These are phyloP conservation scores for Colletotrichum coccodes DNA, from an alignment of 2,329 filamentous ascomycete genomes.

Conservation along the genomic window DNA sequence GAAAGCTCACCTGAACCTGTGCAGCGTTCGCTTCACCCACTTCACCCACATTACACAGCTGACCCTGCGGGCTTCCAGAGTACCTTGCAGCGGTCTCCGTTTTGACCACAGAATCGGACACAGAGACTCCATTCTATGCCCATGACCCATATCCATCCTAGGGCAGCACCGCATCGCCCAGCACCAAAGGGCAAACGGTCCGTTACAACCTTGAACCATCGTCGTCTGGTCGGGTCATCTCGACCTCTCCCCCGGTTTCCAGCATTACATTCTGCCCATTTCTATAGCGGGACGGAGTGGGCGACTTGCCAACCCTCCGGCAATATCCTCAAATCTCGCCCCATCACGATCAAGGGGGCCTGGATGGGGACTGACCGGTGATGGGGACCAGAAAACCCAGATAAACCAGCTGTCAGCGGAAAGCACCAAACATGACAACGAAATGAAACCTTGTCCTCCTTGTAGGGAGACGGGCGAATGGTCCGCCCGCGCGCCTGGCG, in stretches of 20 bases:
- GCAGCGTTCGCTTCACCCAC: not conserved
- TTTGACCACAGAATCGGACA: not conserved
- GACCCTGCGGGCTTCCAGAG: not conserved
- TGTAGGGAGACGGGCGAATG: conserved; percentile 20
- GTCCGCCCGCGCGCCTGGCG: conserved; percentile 22
- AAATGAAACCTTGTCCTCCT: conserved; percentile 12
- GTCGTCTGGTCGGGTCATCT: conserved; percentile 3
- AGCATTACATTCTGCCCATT: conserved; percentile 10
- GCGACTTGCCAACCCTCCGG: conserved; percentile 27
- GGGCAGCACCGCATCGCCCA: not conserved
- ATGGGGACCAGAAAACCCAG: not conserved
- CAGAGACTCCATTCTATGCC: not conserved
- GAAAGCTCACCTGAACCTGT: conserved; percentile 6
- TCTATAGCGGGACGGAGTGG: conserved; percentile 20
- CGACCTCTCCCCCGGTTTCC: conserved; percentile 14
- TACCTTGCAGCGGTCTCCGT: not conserved
- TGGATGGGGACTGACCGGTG: not conserved
- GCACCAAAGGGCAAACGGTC: not conserved
- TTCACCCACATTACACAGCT: not conserved
- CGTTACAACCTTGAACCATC: not conserved
- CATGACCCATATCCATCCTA: not conserved
- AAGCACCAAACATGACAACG: not conserved
- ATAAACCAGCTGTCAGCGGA: not conserved
- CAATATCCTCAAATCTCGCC: conserved; percentile 22
- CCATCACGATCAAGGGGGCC: conserved; percentile 4